Evolutionary conservation across 371 early-diverging fungal species (phyloP).

Genomic region (Dipsacomyces acuminosporus): DNA sequence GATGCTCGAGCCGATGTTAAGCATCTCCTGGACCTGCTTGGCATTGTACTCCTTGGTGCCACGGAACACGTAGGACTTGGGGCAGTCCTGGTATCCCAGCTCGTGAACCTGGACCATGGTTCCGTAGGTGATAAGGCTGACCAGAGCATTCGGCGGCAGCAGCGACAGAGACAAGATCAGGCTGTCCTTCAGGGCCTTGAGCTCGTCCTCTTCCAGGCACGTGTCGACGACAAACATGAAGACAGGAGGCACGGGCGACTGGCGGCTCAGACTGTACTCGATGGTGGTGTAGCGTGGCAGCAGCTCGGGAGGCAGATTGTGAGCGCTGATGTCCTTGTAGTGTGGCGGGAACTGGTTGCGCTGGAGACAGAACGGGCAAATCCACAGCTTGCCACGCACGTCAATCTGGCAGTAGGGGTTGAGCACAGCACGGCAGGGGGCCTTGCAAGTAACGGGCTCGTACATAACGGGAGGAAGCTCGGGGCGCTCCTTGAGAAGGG

Average conservation of each 20-base stretch:
- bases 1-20: conserved; percentile 67
- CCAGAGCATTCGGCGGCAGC: conserved; percentile 90
- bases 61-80: conserved; percentile 97
- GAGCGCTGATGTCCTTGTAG: conserved; percentile 93
- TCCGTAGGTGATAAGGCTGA: conserved; percentile 97
- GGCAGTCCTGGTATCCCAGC: conserved; percentile 90
- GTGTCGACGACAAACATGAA: conserved; percentile 99
- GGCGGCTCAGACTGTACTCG: conserved; percentile 87
- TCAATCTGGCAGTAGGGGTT: conserved; percentile 98
- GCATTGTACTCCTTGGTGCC: conserved; percentile 94
- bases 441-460: conserved; percentile 97
- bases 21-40: conserved; percentile 95
- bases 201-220: conserved; percentile 92
- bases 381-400: conserved; percentile 94
- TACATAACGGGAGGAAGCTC: conserved; percentile 82
- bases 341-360: conserved; percentile 98
- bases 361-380: conserved; percentile 97
- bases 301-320: conserved; percentile 96
- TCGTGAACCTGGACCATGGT: conserved; percentile 99
- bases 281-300: conserved; percentile 93
- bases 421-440: conserved; percentile 93
- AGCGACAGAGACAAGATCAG: conserved; percentile 85
- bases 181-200: conserved; percentile 93
- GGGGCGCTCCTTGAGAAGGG: conserved; percentile 93
- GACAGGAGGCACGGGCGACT: conserved; percentile 85